Evolutionary conservation across 2,329 filamentous ascomycete species (phyloP).

Genomic region (Calonectria hawksworthii): DNA sequence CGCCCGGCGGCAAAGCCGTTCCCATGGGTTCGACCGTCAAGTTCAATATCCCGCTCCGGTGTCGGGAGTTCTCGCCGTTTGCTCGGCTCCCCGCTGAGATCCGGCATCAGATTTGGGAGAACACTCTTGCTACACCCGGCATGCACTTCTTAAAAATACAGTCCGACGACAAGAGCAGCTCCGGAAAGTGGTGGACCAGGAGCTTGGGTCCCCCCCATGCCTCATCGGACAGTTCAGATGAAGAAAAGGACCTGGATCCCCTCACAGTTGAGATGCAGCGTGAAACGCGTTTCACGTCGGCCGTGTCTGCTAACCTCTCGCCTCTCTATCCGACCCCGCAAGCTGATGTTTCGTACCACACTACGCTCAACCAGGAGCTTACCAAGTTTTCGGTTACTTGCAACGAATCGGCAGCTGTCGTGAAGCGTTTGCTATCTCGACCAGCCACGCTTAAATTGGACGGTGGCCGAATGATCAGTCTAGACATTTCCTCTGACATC

Average conservation of each 20-base stretch:
- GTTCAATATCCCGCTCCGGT: conserved; percentile 50
- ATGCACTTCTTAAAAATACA: conserved; percentile 53
- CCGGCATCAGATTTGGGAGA: conserved; percentile 53
- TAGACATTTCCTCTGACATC: conserved; percentile 48
- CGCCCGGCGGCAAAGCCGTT: neutral
- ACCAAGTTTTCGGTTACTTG: conserved; percentile 45
- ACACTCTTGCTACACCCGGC: conserved; percentile 48
- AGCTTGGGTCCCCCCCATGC: conserved; percentile 6
- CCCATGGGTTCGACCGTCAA: conserved; percentile 37
- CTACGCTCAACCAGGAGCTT: conserved; percentile 46
- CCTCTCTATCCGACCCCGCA: conserved; percentile 45
- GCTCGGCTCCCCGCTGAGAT: conserved; percentile 52
- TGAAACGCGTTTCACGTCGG: conserved; percentile 37
- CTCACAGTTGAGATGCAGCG: conserved; percentile 41
- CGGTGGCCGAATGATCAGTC: conserved; percentile 47
- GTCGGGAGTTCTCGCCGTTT: conserved; percentile 50
- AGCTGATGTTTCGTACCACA: conserved; percentile 53
- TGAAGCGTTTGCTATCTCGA: conserved; percentile 36
- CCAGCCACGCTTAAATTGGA: conserved; percentile 42
- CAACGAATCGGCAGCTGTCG: conserved; percentile 43
- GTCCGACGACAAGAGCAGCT: conserved; percentile 29
- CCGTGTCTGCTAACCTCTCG: conserved; percentile 37
- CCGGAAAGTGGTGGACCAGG: conserved; percentile 43
- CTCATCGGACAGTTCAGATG: conserved; percentile 17
- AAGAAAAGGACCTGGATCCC: conserved; percentile 37